These are phyloP conservation scores for Mycena rosella DNA, from an alignment of 768 basidiomycete species.

Conservation along the genomic window DNA sequence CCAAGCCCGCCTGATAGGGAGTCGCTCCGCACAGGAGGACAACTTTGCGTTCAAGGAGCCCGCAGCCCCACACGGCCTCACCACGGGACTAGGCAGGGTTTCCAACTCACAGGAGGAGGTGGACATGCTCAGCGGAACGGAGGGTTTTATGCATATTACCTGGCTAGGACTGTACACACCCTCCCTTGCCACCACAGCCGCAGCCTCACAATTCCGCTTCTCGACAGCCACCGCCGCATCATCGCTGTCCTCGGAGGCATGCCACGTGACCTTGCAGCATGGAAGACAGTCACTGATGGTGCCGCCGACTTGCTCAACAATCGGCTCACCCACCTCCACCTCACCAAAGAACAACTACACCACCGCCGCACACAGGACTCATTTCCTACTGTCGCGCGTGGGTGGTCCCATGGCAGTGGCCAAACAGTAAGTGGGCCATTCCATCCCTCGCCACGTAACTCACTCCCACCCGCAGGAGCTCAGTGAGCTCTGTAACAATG, in stretches of 20 bases:
- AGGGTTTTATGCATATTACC: constrained; percentile 7
- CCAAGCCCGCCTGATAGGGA: constrained; percentile 24
- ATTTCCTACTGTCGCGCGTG: not conserved
- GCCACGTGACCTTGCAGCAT: not conserved
- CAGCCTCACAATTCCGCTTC: constrained; percentile 22
- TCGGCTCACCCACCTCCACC: not conserved
- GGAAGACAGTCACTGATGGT: not conserved
- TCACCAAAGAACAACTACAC: not conserved
- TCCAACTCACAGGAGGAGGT: not conserved
- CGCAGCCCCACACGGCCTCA: not conserved
- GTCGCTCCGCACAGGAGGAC: not conserved
- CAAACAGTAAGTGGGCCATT: not conserved
- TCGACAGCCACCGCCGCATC: constrained; percentile 5
- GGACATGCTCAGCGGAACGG: not conserved
- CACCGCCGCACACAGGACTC: not conserved
- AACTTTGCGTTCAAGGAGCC: not conserved
- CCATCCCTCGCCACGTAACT: too few relatives aligned
- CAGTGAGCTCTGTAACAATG: not conserved
- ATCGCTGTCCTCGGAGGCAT: constrained; percentile 20
- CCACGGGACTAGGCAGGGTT: not conserved
- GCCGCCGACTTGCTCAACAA: not conserved
- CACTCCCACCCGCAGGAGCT: not conserved
- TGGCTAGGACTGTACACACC: constrained; percentile 20
- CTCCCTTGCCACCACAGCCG: not conserved
- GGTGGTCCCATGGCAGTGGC: not conserved